Evolutionary conservation across 2,329 filamentous ascomycete genomes (phyloP), one percentile per base, ranked within the genome.

Genomic region (Calonectria pauciramosa): DNA sequence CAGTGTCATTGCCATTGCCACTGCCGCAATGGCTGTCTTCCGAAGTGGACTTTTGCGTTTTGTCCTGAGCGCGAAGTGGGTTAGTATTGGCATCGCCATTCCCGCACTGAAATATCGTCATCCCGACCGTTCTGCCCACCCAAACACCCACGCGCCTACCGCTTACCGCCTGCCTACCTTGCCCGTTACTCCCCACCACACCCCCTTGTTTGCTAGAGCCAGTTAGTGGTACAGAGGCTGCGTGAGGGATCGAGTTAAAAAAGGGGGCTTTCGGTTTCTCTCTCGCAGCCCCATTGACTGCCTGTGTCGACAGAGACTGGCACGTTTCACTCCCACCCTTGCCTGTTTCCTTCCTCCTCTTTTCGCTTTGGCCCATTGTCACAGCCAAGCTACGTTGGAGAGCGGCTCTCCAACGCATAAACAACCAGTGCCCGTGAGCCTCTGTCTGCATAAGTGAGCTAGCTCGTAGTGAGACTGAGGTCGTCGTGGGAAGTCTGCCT

Each of bases 31-130:
- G 65, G 65, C 34, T 41, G 65, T 16, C 20, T 26, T 36, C 36
- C 20, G 18, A 9, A 38, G 41, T 54, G 47, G 32, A 16, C 56
- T 36, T 23, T 60, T 23, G 23, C 28, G 20, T 54, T 26, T 54
- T 20, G 66, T 36, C 23, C 49, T 44, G 41, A 16, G 23, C 18
- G 51, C 51, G 41, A 67, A 65, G 66, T 49, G 71, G 71, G 66
- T 51, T 67, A 38, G 47, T 36, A 72, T 74, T 72, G 69, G 56
- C 72, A 75, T 72, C 70, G 59, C 68, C 73, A 72, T 75, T 67
- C 38, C 64, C 59, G 41, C 63, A 73, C 38, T 51, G 70, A 47
- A 56, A 70, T 75, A 75, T 79, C 73, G 78, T 75, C 79, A 79
- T 81, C 75, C 74, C 74, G 77, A 76, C 72, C 70, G 59, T 72